Base-by-base conservation (phyloP, 2,329 filamentous ascomycete genomes). In the Neonectria hederae region DNA sequence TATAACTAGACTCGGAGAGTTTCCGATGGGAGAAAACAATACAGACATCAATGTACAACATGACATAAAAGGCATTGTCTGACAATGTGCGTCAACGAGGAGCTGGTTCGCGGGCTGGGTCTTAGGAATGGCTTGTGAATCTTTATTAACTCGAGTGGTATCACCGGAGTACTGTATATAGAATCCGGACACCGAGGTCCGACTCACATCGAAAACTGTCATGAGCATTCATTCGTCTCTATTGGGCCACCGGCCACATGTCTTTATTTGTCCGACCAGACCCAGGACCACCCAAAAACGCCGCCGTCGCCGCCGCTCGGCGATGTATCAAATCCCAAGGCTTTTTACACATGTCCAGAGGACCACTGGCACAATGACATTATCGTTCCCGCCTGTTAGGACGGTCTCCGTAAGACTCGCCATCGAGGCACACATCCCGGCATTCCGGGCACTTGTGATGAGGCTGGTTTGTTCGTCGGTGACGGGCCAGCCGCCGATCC, bases 361-460 rank as follows among this genome's bases (percentile, higher is more conserved):
- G 54, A 97, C 89, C 62, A 99, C 89, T 4, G 96, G 96, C 68
- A 98, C 95, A 68, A 98, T 90, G 19, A 99, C 96, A 83, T 99
- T 99, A 83, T 99, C 96, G 79, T 99, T 99, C 30, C 95, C 96
- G 2, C 96, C 96, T 14, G 96, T 98, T 68, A 99, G 82, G 51
- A 97, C 95, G 26, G 96, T 94, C 82, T 99, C 96, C 56, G 96
- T 97, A 71, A 97, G 84, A 78, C 94, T 97, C 28, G 94, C 93
- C 62, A 94, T 87, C 45, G 86, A 85, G 7, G 92, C 94, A 69
- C 94, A 97, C 52, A 92, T 75, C 5, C 84, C 82, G 11, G 91
- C 89, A 75, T 95, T 96, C 5, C 89, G 88, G 69, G 89, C 83
- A 43, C 74, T 70, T 7, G 49, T 65, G 26, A 76, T 11, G 19